Conservation (phyloP, 2,329 filamentous ascomycete genomes). For the Penicillium sclerotiorum region DNA sequence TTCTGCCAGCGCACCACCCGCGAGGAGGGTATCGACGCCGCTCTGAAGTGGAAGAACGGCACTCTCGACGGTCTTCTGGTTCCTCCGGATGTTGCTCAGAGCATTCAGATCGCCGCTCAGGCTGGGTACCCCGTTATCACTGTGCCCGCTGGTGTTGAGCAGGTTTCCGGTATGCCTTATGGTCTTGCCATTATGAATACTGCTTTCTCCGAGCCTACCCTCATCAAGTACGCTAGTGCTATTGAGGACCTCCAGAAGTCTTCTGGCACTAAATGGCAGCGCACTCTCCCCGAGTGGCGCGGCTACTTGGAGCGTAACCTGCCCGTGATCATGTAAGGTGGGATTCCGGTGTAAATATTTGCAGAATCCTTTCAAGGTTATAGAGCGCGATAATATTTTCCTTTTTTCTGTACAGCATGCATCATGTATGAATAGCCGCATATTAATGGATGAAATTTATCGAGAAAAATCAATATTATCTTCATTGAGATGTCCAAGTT, state of each 20-base stretch:
- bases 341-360: not conserved
- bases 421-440: constrained; percentile 11
- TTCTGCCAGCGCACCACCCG: constrained; percentile 62
- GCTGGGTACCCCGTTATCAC: constrained; percentile 75
- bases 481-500: too few relatives aligned
- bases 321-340: constrained; percentile 33
- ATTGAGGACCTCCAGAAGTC: constrained; percentile 61
- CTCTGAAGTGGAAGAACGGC: constrained; percentile 52
- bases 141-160: constrained; percentile 63
- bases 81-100: constrained; percentile 68
- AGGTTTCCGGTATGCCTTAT: constrained; percentile 61
- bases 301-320: constrained; percentile 50
- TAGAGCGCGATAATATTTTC: too few relatives aligned
- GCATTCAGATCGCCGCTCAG: constrained; percentile 71
- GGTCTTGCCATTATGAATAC: constrained; percentile 63
- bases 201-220: constrained; percentile 60
- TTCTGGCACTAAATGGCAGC: constrained; percentile 48
- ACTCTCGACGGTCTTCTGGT: constrained; percentile 67
- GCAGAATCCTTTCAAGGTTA: too few relatives aligned
- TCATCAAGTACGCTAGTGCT: constrained; percentile 65
- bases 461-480: not conserved
- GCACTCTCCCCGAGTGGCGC: constrained; percentile 56
- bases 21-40: constrained; percentile 70
- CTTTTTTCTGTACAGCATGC: constrained; percentile 10
- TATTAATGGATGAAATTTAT: constrained; percentile 1